Evolutionary conservation across 2,329 filamentous ascomycete genomes (phyloP), one percentile per base, ranked within the genome.

Genomic region (Fusarium phyllophilum): DNA sequence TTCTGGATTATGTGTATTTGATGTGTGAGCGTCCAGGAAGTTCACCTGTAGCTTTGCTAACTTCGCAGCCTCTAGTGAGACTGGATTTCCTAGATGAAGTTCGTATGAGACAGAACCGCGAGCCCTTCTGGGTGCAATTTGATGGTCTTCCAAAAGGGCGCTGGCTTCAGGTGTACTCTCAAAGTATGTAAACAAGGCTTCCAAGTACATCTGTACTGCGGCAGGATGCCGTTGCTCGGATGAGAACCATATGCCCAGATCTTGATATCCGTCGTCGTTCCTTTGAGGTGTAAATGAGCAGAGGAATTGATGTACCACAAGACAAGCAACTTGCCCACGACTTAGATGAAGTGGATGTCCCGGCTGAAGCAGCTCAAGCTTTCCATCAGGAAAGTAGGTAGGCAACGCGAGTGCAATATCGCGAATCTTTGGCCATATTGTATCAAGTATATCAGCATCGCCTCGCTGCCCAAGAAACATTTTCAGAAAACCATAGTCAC

Each of bases 161-260:
- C 31, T 14, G 8, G 70, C 64, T 29, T 65, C 41, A 8, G 72
- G 68, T 0, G 78, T 56, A 12, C 63, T 42, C 26, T 66, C 61
- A 62, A 83, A 79, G 54, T 81, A 82, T 7, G 63, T 14, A 41
- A 82, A 79, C 12, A 83, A 42, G 5, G 80, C 77, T 2, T 70
- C 59, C 7, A 83, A 59, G 45, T 82, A 83, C 68, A 79, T 78
- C 22, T 70, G 70, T 4, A 71, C 77, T 2, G 82, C 81, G 13
- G 54, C 36, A 6, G 74, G 75, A 29, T 82, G 81, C 31, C 79
- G 71, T 54, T 83, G 81, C 38, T 73, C 76, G 1, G 77, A 80
- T 26, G 63, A 62, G 49, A 80, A 82, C 81, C 81, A 83, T 38
- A 82, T 76, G 9, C 80, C 71, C 54, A 82, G 79, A 66, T 82